Evolutionary conservation across 1,139 yeast genomes (phyloP).

Genomic region (Saccharomyces hybrid): DNA sequence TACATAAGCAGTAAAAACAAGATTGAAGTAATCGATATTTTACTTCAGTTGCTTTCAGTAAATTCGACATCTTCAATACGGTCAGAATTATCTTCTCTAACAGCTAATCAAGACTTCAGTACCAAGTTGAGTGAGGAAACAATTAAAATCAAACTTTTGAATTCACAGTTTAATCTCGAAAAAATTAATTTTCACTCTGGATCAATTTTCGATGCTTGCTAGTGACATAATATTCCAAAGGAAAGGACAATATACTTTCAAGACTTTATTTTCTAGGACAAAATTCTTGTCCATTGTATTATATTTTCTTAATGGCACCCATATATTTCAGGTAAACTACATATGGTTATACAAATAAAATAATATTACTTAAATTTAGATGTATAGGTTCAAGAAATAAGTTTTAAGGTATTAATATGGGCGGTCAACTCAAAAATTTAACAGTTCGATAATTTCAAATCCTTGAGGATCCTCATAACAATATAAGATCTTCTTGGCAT

Average conservation of each 20-base stretch:
- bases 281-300: neutral
- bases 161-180: neutral
- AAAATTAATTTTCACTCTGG: neutral
- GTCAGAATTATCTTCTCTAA: neutral
- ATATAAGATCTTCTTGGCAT: slow-evolving; percentile 83
- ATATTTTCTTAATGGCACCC: neutral
- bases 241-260: neutral
- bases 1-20: neutral
- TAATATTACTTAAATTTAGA: neutral
- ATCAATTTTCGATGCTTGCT: neutral
- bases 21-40: neutral
- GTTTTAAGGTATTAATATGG: neutral
- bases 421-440: slow-evolving; percentile 57
- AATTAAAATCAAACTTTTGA: neutral
- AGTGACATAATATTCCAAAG: neutral
- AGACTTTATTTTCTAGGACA: neutral
- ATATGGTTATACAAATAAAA: neutral
- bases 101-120: neutral
- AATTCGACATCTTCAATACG: neutral
- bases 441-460: slow-evolving; percentile 73
- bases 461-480: slow-evolving; percentile 84
- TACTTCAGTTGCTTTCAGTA: neutral
- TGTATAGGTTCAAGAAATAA: neutral
- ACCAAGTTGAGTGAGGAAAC: neutral
- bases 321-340: neutral